Evolutionary conservation across 129 eudicot species (phyloP).

Genomic region (Arctium lappa): DNA sequence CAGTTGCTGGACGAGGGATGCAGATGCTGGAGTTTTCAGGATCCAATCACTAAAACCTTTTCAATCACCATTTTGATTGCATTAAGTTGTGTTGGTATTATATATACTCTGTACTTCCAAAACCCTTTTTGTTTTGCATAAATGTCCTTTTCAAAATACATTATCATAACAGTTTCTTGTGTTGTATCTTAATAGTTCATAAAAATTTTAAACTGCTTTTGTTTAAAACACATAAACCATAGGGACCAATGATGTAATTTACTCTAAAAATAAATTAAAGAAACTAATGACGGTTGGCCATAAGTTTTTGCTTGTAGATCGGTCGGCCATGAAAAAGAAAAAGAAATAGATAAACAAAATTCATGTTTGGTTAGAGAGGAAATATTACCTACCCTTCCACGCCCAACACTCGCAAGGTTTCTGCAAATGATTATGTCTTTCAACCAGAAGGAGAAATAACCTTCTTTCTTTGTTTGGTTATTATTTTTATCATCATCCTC

Average conservation of each 20-base stretch:
- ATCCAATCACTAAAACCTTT: background rate
- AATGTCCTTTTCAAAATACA: too few relatives aligned
- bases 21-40: slow-evolving; percentile 70
- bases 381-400: too few relatives aligned
- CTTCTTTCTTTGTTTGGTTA: background rate
- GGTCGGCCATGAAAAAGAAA: background rate
- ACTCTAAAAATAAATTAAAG: too few relatives aligned
- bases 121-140: background rate
- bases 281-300: background rate
- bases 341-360: background rate
- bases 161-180: background rate
- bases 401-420: background rate
- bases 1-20: slow-evolving; percentile 93
- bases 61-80: background rate
- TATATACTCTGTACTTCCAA: background rate
- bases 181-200: background rate
- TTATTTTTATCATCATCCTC: background rate
- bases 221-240: too few relatives aligned
- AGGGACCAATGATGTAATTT: too few relatives aligned
- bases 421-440: background rate
- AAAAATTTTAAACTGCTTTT: background rate
- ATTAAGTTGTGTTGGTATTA: background rate
- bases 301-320: background rate
- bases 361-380: background rate
- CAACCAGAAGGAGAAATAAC: background rate